Evolutionary conservation across 768 basidiomycete genomes (phyloP).

Genomic region (Sistotremastrum niveocremeum): DNA sequence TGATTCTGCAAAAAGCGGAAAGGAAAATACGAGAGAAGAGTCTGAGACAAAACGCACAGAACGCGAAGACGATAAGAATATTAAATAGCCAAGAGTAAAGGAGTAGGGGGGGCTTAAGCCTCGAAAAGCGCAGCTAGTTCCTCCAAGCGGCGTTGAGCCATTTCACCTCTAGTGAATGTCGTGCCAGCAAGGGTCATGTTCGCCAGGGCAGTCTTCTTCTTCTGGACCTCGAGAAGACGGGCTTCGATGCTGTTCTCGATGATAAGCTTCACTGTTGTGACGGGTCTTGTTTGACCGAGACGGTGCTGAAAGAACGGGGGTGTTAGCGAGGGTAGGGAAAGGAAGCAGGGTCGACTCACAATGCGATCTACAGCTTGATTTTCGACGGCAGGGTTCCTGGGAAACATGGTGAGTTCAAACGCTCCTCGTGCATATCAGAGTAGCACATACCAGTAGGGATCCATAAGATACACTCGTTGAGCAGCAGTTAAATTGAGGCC

Average conservation of each 20-base stretch:
- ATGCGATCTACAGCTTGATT: slow-evolving; percentile 98
- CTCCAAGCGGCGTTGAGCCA: slow-evolving; percentile 77
- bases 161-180: slow-evolving; percentile 75
- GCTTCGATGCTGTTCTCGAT: slow-evolving; percentile 92
- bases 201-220: slow-evolving; percentile 87
- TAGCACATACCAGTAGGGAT: slow-evolving; percentile 74
- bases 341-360: slow-evolving; percentile 32
- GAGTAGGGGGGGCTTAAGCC: not conserved
- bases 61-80: not conserved
- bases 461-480: slow-evolving; percentile 88
- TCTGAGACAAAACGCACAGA: too few species aligned
- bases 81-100: too few species aligned
- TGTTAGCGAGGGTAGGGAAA: not conserved
- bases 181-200: slow-evolving; percentile 80
- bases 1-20: too few species aligned
- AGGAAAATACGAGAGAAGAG: too few species aligned
- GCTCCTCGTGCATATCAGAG: not conserved
- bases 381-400: slow-evolving; percentile 92
- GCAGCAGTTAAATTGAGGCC: slow-evolving; percentile 93
- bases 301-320: slow-evolving; percentile 52
- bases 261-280: slow-evolving; percentile 85
- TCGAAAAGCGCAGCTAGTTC: slow-evolving; percentile 67
- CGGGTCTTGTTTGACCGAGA: slow-evolving; percentile 84
- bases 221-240: slow-evolving; percentile 83
- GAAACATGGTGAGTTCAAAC: slow-evolving; percentile 1